Evolutionary conservation across 305 asterid species (phyloP).

Genomic region (Coffea humblotiana): DNA sequence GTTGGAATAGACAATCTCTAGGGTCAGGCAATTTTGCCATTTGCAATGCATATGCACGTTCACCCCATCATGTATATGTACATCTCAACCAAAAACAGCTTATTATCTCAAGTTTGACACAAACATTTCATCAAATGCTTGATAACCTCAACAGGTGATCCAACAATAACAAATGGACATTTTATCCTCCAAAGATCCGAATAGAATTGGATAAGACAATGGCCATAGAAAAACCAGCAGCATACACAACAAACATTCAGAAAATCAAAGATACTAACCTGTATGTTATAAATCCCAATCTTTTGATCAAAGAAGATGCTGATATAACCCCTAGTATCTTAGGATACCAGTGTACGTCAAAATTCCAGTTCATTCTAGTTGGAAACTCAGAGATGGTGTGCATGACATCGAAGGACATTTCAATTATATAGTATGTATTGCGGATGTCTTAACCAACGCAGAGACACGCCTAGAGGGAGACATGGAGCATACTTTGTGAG

Average conservation of each 20-base stretch:
- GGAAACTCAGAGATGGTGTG: conserved; percentile 98
- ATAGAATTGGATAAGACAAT: neutral
- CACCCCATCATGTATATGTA: conserved; percentile 96
- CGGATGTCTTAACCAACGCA: neutral
- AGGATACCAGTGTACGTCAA: conserved; percentile 96
- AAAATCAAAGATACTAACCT: conserved; percentile 44
- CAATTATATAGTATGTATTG: conserved; percentile 4
- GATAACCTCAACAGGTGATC: too few species aligned
- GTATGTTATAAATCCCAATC: conserved; percentile 89
- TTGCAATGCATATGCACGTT: conserved; percentile 81
- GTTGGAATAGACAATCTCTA: conserved; percentile 53
- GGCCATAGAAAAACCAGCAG: neutral
- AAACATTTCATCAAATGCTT: too few species aligned
- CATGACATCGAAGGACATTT: conserved; percentile 20
- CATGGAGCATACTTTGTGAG: neutral
- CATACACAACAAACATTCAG: neutral
- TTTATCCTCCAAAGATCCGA: neutral
- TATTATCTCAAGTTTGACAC: too few species aligned
- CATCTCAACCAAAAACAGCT: conserved; percentile 60
- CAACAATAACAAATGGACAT: neutral
- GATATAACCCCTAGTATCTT: conserved; percentile 96
- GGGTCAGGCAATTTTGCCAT: conserved; percentile 92
- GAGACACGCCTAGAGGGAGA: neutral
- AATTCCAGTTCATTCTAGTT: conserved; percentile 95
- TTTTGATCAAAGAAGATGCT: conserved; percentile 97